Evolutionary conservation across 306 rosid genomes (phyloP).

Genomic region (Dalbergia cochinchinensis): DNA sequence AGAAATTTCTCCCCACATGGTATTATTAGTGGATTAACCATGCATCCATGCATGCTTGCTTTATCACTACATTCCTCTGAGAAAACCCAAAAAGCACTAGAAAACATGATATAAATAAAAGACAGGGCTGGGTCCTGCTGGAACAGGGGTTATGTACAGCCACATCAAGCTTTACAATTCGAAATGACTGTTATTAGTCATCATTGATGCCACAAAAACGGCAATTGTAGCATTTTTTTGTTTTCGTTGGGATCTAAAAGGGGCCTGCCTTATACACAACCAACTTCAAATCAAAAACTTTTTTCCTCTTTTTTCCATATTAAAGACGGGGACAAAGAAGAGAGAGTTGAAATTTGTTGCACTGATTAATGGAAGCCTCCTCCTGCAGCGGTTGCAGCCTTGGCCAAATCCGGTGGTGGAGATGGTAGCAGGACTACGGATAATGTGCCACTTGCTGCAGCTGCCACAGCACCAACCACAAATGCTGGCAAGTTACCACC

Average conservation of each 20-base stretch:
- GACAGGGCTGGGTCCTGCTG: slow-evolving; percentile 47
- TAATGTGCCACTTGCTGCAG: slow-evolving; percentile 62
- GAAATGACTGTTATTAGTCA: slow-evolving; percentile 51
- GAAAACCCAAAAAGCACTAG: slow-evolving; percentile 39
- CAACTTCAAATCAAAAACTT: slow-evolving; percentile 42
- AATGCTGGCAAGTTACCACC: slow-evolving; percentile 94
- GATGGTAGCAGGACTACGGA: slow-evolving; percentile 77
- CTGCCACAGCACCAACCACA: slow-evolving; percentile 75
- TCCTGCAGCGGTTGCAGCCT: slow-evolving; percentile 34
- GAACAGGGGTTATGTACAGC: slow-evolving; percentile 48
- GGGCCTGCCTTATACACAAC: slow-evolving; percentile 45
- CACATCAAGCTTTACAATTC: slow-evolving; percentile 54
- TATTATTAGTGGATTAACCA: slow-evolving; percentile 43
- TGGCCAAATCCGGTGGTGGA: slow-evolving; percentile 64
- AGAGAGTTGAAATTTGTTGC: background rate
- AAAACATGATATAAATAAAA: slow-evolving; percentile 44
- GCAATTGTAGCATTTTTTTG: slow-evolving; percentile 46
- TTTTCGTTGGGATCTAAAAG: slow-evolving; percentile 34
- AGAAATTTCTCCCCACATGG: slow-evolving; percentile 39
- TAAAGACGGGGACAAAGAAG: slow-evolving; percentile 9
- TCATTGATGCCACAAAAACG: slow-evolving; percentile 50
- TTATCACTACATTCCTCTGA: slow-evolving; percentile 42
- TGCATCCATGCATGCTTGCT: slow-evolving; percentile 28
- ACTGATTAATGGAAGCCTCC: slow-evolving; percentile 56
- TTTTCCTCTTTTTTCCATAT: slow-evolving; percentile 21